Percentiles rank a stretch among this genome's conserved stretches.
Conservation (phyloP, 2,329 filamentous ascomycete genomes). For the Monilinia vaccinii-corymbosi region DNA sequence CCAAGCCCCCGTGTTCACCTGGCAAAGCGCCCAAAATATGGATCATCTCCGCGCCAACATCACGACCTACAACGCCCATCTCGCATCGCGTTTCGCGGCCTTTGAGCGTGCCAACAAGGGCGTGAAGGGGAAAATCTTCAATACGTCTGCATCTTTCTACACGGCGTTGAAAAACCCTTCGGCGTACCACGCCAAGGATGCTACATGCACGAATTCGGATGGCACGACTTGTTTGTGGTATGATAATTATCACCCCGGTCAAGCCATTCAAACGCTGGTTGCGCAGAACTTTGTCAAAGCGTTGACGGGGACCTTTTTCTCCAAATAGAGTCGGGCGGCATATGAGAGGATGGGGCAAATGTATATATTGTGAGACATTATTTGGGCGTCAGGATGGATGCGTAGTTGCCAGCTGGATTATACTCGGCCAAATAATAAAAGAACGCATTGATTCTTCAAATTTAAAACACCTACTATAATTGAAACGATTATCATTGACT, state of each 20-base stretch:
- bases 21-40: not conserved
- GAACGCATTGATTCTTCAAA: no score
- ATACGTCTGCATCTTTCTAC: not conserved
- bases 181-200: not conserved
- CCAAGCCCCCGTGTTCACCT: not conserved
- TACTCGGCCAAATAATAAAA: no score
- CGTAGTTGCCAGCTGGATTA: no score
- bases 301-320: not conserved
- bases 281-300: constrained; percentile 2
- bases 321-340: not conserved
- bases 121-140: not conserved
- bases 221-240: constrained; percentile 5
- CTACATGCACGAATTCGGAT: not conserved
- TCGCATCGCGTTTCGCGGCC: not conserved
- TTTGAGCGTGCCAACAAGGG: not conserved
- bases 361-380: not conserved
- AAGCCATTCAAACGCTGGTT: constrained; percentile 1
- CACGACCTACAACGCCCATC: not conserved
- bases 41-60: not conserved
- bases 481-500: no score
- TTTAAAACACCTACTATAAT: no score
- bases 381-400: not conserved
- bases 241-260: constrained; percentile 4
- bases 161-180: not conserved
- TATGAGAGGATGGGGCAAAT: no score